Percentiles rank a stretch among this genome's conserved stretches.
Evolutionary conservation across 2,329 filamentous ascomycete species (phyloP).

Genomic region (Hymenoscyphus scutula): DNA sequence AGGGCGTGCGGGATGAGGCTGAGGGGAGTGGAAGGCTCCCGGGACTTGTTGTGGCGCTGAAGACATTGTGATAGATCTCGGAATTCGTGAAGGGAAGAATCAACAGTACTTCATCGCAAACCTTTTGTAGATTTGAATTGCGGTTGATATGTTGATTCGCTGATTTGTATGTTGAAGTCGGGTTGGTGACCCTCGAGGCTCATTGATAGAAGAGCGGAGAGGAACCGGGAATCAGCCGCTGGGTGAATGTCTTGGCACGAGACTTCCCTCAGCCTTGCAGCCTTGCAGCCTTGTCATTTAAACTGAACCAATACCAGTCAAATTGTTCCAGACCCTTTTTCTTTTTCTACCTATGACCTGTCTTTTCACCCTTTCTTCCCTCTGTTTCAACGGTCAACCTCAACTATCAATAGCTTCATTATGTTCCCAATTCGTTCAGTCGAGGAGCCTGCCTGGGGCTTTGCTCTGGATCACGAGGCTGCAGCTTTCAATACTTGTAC

Average conservation of each 20-base stretch:
- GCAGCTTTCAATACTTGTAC: too few relatives aligned
- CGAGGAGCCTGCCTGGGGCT: too few relatives aligned
- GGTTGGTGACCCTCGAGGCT: neutral
- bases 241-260: neutral
- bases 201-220: neutral
- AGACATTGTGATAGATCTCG: constrained; percentile 3
- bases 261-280: too few relatives aligned
- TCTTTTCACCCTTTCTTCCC: neutral
- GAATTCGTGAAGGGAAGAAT: too few relatives aligned
- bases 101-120: neutral
- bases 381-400: neutral
- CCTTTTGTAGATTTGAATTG: neutral
- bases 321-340: neutral
- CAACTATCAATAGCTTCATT: constrained; percentile 1
- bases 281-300: neutral
- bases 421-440: neutral
- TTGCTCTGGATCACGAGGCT: too few relatives aligned
- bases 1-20: neutral
- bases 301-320: neutral
- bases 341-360: neutral
- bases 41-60: constrained; percentile 2
- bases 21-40: neutral
- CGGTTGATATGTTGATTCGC: neutral
- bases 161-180: neutral
- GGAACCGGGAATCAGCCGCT: neutral